phyloP scores from a whole-genome alignment of 495 filamentous ascomycete species.

The Hypoxylon crocopeplum region DNA sequence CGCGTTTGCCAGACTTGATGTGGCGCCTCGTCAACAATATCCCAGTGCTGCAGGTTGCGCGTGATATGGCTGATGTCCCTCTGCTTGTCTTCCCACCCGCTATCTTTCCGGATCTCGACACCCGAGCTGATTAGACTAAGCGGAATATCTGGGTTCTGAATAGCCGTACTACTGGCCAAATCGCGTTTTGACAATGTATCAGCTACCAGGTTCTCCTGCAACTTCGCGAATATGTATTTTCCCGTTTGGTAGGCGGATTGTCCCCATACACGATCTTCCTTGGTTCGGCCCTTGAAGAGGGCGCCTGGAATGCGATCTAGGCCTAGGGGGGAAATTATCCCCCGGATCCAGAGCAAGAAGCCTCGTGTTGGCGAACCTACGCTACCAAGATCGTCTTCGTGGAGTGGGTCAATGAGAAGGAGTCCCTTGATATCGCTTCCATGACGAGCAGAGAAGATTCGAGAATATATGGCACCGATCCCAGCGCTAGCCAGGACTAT shows the following conservation, averaged over 20 bases:
- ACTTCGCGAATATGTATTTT: constrained; percentile 82
- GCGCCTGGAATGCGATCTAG: constrained; percentile 79
- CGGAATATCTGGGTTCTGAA: constrained; percentile 75
- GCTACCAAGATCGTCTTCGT: constrained; percentile 78
- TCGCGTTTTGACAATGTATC: constrained; percentile 82
- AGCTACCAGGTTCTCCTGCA: constrained; percentile 92
- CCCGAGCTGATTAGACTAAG: constrained; percentile 86
- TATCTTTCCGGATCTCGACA: constrained; percentile 56
- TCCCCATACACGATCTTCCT: constrained; percentile 87
- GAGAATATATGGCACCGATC: constrained; percentile 82
- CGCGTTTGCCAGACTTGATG: constrained; percentile 81
- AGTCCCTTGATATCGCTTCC: constrained; percentile 73
- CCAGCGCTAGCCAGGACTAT: constrained; percentile 65
- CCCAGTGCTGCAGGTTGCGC: constrained; percentile 78
- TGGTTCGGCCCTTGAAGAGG: constrained; percentile 75
- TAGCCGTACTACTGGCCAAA: constrained; percentile 73
- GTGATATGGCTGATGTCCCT: constrained; percentile 82
- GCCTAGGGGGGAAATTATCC: constrained; percentile 84
- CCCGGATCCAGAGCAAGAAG: constrained; percentile 84
- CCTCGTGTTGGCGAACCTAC: constrained; percentile 73
- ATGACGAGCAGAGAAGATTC: constrained; percentile 87
- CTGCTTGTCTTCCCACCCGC: constrained; percentile 80
- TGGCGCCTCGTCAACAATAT: constrained; percentile 83
- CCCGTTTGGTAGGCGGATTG: constrained; percentile 77
- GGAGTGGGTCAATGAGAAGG: constrained; percentile 84